Conservation (phyloP, 2,329 filamentous ascomycete species). For the Teratosphaeria viscida region DNA sequence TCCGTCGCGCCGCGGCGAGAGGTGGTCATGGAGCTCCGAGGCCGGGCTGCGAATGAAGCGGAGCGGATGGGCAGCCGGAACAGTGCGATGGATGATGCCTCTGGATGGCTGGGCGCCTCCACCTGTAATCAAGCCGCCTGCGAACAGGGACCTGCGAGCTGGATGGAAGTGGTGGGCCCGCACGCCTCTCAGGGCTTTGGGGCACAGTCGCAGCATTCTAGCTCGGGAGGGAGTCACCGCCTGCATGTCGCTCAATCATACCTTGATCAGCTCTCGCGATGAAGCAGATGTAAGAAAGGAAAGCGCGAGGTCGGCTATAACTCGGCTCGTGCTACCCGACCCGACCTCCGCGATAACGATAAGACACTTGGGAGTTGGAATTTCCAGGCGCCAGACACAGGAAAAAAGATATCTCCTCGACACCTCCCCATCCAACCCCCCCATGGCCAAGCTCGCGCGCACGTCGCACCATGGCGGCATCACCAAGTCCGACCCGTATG, state of each 20-base stretch:
- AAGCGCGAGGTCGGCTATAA: neutral
- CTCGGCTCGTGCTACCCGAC: neutral
- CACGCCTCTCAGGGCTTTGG: too few species aligned
- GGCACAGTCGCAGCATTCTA: neutral
- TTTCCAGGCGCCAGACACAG: neutral
- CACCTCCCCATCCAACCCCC: neutral
- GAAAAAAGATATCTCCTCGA: too few species aligned
- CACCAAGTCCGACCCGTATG: constrained; percentile 33
- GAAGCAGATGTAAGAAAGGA: neutral
- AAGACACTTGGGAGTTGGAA: neutral
- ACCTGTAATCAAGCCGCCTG: too few species aligned
- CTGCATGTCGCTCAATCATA: too few species aligned
- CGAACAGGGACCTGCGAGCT: too few species aligned
- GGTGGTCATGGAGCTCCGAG: too few species aligned
- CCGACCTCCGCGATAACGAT: neutral
- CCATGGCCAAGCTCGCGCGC: constrained; percentile 35
- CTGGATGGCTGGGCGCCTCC: too few species aligned
- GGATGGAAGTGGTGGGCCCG: too few species aligned
- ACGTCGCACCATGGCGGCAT: constrained; percentile 29
- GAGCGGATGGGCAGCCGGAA: too few species aligned
- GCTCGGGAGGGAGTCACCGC: too few species aligned
- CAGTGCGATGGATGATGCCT: too few species aligned
- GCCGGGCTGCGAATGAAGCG: neutral
- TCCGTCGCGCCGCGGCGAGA: neutral
- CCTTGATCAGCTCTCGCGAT: too few species aligned